Base-by-base conservation (phyloP, 2,329 filamentous ascomycete genomes). In the Alternaria burnsii region DNA sequence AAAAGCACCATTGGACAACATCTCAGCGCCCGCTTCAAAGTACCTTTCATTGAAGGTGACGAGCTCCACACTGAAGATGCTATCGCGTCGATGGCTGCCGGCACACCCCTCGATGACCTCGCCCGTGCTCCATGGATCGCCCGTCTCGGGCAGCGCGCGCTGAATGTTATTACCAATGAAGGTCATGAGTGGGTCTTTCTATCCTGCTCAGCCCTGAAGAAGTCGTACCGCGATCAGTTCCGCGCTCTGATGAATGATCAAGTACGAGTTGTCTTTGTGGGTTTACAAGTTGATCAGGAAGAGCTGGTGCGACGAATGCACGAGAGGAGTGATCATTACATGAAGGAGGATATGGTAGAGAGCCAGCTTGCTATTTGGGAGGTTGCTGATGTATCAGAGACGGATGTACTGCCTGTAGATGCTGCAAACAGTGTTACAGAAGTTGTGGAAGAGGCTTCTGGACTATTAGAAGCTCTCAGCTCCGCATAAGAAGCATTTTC, bases 31-130 rank as follows among this genome's bases (percentile, higher is more conserved):
- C 65, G 46, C 9, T 61, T 81, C 0, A 55, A 65, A 14, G 66
- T 72, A 3, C 75, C 79, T 0, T 79, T 76, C 60, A 74, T 82
- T n/a, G 80, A 82, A 61, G 81, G 80, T 4, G 80, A 82, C 51
- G 70, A 70, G 3, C 64, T 81, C 2, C 80, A 82, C 60, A 76
- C 71, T 2, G 63, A 56, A 11, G 66, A 62, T 9, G 73, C 79
- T 9, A 54, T 80, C 0, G 67, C 77, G n/a, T 56, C 71, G 51
- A 80, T 80, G 78, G 65, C 62, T 1, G 62, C 60, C 0, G 67
- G 69, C 6, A 67, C 66, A 5, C 63, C 79, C 0, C 67, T 82
- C 5, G 36, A 42, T 50, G 53, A 56, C 18, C 24, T 41, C 4
- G 3, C 36, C 16, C 36, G 53, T 9, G 38, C n/a, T 8, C 34